Conservation (phyloP, 306 rosid species). For the Pyrus communis region DNA sequence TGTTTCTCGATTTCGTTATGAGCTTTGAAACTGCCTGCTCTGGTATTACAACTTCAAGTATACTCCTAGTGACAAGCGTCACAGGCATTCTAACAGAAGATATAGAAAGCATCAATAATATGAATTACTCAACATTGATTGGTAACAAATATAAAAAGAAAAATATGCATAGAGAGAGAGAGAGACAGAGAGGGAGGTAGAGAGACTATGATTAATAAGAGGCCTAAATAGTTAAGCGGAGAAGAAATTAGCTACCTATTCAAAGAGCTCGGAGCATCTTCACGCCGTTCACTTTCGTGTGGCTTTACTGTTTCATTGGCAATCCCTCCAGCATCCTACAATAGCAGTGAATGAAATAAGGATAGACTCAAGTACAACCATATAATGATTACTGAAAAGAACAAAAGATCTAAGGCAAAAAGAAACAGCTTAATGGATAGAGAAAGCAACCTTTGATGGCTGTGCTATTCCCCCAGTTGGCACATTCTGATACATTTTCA, state of each 20-base stretch:
- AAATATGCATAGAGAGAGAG: too few species aligned
- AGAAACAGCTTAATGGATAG: slow-evolving; percentile 1
- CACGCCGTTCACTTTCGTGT: slow-evolving; percentile 65
- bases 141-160: background rate
- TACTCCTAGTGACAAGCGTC: slow-evolving; percentile 91
- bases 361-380: background rate
- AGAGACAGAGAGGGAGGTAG: too few species aligned
- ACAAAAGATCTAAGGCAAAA: background rate
- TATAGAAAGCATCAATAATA: background rate
- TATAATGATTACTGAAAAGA: background rate
- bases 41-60: slow-evolving; percentile 90
- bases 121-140: background rate
- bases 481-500: slow-evolving; percentile 41
- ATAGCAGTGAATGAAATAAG: background rate
- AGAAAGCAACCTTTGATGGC: slow-evolving; percentile 49
- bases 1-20: slow-evolving; percentile 78
- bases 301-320: slow-evolving; percentile 44
- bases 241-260: slow-evolving; percentile 50
- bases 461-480: slow-evolving; percentile 38
- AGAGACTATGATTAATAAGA: background rate
- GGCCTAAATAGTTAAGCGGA: background rate
- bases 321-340: slow-evolving; percentile 65
- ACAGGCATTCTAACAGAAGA: slow-evolving; percentile 51
- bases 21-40: slow-evolving; percentile 89
- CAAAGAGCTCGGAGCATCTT: slow-evolving; percentile 56